Percentiles rank a stretch among this genome's conserved stretches.
These are phyloP conservation scores for Penicillium flavigenum DNA, from an alignment of 495 filamentous ascomycete genomes.

Conservation along the genomic window DNA sequence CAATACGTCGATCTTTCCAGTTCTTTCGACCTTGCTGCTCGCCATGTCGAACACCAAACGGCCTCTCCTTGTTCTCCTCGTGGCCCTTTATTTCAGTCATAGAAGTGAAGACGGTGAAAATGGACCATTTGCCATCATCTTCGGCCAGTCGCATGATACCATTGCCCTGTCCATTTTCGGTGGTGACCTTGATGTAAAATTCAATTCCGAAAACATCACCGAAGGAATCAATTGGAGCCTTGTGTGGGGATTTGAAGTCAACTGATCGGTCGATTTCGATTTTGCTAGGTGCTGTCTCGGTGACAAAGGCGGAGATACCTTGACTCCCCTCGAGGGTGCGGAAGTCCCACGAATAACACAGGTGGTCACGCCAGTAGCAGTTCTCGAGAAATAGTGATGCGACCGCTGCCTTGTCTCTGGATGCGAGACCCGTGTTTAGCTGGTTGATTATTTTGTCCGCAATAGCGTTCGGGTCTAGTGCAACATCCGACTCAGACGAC, in stretches of 20 bases:
- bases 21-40: conserved; percentile 54
- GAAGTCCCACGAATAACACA: conserved; percentile 45
- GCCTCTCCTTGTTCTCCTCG: conserved; percentile 48
- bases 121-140: conserved; percentile 54
- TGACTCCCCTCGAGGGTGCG: conserved; percentile 54
- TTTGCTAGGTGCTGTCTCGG: conserved; percentile 36
- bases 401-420: conserved; percentile 32
- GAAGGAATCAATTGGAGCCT: conserved; percentile 47
- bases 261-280: conserved; percentile 52
- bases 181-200: conserved; percentile 50
- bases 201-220: conserved; percentile 53
- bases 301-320: conserved; percentile 51
- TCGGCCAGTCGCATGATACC: conserved; percentile 58
- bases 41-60: conserved; percentile 52
- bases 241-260: conserved; percentile 45
- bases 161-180: conserved; percentile 49
- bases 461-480: conserved; percentile 47
- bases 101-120: conserved; percentile 62
- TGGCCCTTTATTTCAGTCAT: conserved; percentile 49
- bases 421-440: conserved; percentile 50
- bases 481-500: conserved; percentile 25
- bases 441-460: conserved; percentile 42
- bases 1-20: conserved; percentile 64
- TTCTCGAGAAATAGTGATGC: conserved; percentile 47
- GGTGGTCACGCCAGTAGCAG: conserved; percentile 46